phyloP scores from a whole-genome alignment of 2,329 filamentous ascomycete genomes.

The Colletotrichum tofieldiae region DNA sequence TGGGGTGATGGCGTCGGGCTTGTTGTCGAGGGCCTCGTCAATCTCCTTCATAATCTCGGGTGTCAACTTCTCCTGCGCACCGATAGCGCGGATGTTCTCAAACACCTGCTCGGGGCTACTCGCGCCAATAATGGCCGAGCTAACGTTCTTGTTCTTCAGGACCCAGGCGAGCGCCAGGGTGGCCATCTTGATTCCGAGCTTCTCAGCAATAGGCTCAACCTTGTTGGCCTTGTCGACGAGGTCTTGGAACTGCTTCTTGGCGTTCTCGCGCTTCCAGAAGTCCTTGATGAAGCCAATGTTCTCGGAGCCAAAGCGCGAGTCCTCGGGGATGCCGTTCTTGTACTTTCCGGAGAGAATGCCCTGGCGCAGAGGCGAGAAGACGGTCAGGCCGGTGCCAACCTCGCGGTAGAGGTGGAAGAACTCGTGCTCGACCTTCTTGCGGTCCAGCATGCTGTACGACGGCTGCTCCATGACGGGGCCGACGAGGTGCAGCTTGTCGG shows the following conservation, averaged over 20 bases:
- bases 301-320: constrained; percentile 71
- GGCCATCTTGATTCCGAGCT: constrained; percentile 71
- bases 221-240: constrained; percentile 73
- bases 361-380: constrained; percentile 71
- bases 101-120: constrained; percentile 72
- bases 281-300: constrained; percentile 70
- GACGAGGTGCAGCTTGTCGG: constrained; percentile 73
- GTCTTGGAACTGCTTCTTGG: constrained; percentile 68
- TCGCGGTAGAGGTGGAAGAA: constrained; percentile 74
- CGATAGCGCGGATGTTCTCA: constrained; percentile 71
- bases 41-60: constrained; percentile 73
- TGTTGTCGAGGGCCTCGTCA: constrained; percentile 72
- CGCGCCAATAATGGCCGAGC: constrained; percentile 74
- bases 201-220: constrained; percentile 75
- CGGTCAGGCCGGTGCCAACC: constrained; percentile 73
- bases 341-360: constrained; percentile 79
- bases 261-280: constrained; percentile 64
- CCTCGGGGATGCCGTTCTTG: constrained; percentile 73
- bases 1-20: constrained; percentile 62
- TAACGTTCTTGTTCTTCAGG: constrained; percentile 73
- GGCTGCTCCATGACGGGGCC: constrained; percentile 79
- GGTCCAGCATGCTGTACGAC: constrained; percentile 75
- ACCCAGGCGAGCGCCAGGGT: constrained; percentile 75
- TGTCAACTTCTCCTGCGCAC: constrained; percentile 69
- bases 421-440: constrained; percentile 76